A percentile compares a stretch with the other conserved stretches of the same genome.
Evolutionary conservation across 2,329 filamentous ascomycete species (phyloP).

Genomic region (Colletotrichum abscissum): DNA sequence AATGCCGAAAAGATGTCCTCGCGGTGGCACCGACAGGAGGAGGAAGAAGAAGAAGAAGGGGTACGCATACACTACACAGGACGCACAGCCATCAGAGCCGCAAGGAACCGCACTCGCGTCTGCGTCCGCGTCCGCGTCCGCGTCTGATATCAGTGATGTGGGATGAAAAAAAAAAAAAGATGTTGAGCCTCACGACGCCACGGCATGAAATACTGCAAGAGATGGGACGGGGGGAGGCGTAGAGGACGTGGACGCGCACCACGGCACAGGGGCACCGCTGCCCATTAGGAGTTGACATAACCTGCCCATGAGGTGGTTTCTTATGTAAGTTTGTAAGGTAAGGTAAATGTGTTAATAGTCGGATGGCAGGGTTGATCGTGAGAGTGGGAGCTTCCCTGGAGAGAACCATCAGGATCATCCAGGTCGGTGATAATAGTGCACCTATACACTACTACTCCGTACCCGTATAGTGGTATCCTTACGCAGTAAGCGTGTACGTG

Average conservation of each 20-base stretch:
- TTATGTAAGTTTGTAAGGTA: not conserved
- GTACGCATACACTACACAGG: too few relatives aligned
- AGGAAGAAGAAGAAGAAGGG: not conserved
- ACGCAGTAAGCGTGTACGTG: too few relatives aligned
- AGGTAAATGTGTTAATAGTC: not conserved
- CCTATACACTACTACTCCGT: too few relatives aligned
- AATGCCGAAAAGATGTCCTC: not conserved
- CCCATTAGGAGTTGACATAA: not conserved
- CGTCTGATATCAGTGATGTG: not conserved
- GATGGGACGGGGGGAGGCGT: not conserved
- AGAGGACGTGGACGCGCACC: not conserved
- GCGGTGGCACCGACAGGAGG: not conserved
- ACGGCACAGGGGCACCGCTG: not conserved
- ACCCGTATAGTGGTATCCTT: too few relatives aligned
- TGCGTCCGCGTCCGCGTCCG: too few relatives aligned
- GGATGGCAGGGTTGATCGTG: not conserved
- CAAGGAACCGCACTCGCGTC: not conserved
- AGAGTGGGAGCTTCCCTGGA: not conserved
- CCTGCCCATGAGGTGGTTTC: not conserved
- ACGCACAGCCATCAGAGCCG: not conserved
- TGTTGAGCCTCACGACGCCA: constrained; percentile 6
- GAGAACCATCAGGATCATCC: not conserved
- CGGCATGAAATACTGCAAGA: not conserved
- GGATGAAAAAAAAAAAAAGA: not conserved
- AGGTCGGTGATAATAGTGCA: not conserved